Conservation (phyloP, 2,329 filamentous ascomycete species). For the Arthrinium puccinioides region DNA sequence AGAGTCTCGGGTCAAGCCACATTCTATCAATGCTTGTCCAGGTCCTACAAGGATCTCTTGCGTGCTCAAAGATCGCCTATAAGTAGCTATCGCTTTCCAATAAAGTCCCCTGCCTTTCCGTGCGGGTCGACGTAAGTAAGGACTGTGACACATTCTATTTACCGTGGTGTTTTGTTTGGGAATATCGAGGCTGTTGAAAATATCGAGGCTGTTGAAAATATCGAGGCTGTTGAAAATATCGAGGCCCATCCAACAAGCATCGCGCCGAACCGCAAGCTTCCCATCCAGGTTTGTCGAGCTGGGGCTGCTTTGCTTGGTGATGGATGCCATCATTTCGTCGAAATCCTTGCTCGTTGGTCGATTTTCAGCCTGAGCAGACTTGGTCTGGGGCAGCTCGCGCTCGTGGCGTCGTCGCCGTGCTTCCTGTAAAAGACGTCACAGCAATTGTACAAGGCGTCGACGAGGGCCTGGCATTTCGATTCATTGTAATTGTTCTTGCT, state of each 20-base stretch:
- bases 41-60: slow-evolving; percentile 72
- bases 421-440: slow-evolving; percentile 82
- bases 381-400: slow-evolving; percentile 80
- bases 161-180: background rate
- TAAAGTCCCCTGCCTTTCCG: slow-evolving; percentile 53
- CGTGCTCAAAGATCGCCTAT: slow-evolving; percentile 99
- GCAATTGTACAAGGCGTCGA: slow-evolving; percentile 88
- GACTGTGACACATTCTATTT: slow-evolving; percentile 26
- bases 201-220: no score
- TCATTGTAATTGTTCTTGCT: slow-evolving; percentile 80
- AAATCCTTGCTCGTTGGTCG: slow-evolving; percentile 56
- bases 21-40: slow-evolving; percentile 80
- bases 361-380: slow-evolving; percentile 75
- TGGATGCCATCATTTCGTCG: slow-evolving; percentile 12
- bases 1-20: slow-evolving; percentile 96
- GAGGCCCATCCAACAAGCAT: background rate
- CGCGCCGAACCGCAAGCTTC: no score
- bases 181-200: no score
- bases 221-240: background rate
- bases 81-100: slow-evolving; percentile 66
- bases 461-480: slow-evolving; percentile 67
- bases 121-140: slow-evolving; percentile 30
- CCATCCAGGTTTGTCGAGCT: no score
- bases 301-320: no score
- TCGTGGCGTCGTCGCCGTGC: slow-evolving; percentile 68